Evolutionary conservation across 768 basidiomycete species (phyloP).

Genomic region (Pleurotus tuoliensis): DNA sequence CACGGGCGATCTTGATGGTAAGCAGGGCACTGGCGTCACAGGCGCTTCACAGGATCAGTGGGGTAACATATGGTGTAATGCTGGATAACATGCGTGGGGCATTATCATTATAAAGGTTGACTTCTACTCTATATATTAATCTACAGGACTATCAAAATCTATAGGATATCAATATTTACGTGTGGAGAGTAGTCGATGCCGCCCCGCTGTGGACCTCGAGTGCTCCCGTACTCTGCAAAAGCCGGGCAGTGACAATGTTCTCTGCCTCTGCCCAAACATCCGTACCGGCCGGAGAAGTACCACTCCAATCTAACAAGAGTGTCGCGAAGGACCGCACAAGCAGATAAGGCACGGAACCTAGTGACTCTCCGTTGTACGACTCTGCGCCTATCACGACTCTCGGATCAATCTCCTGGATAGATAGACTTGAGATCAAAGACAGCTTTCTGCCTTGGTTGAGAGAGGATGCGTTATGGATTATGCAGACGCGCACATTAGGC

Average conservation of each 20-base stretch:
- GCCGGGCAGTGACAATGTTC: not conserved
- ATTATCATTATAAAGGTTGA: too few species aligned
- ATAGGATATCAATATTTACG: too few species aligned
- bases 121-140: too few species aligned
- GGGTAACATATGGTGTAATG: constrained; percentile 79
- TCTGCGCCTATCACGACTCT: constrained; percentile 1
- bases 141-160: too few species aligned
- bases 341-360: not conserved
- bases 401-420: not conserved
- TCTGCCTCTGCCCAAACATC: not conserved
- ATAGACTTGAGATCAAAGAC: too few species aligned
- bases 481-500: not conserved
- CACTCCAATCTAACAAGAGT: not conserved
- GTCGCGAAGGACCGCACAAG: not conserved
- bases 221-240: too few species aligned
- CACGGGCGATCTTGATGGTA: constrained; percentile 37
- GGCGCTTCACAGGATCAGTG: constrained; percentile 59
- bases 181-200: too few species aligned
- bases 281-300: not conserved
- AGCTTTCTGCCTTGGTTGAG: not conserved
- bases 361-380: not conserved
- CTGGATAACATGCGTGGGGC: constrained; percentile 15
- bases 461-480: not conserved
- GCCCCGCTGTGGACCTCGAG: too few species aligned
- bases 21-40: constrained; percentile 43